Base-by-base conservation (phyloP, 2,329 filamentous ascomycete species). In the Mycogone perniciosa region DNA sequence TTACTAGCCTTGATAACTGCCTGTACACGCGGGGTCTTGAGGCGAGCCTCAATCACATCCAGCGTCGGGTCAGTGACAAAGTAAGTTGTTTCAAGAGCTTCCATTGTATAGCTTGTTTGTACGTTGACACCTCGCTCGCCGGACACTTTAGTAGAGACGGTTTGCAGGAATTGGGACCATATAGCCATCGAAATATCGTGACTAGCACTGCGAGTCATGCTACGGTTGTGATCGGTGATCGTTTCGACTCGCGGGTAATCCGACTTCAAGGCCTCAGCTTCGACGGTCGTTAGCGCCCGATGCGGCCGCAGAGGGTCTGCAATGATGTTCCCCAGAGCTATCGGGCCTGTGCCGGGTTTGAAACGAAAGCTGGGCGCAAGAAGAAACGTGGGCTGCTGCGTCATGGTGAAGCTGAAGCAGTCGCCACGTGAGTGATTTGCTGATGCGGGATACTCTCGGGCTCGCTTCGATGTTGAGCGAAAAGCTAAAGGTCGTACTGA, bases 61-160 rank as follows among this genome's bases (percentile, higher is more conserved):
- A 45, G 31, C 6, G 31, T 7, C 6, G 43, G 43, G 20, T 45
- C 43, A 20, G 29, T 45, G 31, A 45, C 43, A 45, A 45, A 45
- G 31, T 45, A 45, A 9, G 43, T 6, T 4, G 43, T 45, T 45
- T 45, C 43, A 11, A 45, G 43, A 27, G 43, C n/a, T 7, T 26
- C 9, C 43, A 45, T 45, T 33, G 31, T 45, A 34, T 45, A 45
- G n/a, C n/a, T 26, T 33, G 13, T 45, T 33, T 45, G 43, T 20
- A 34, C 7, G 10, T 10, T 45, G 30, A 13, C 10, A 9, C 26
- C 6, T 7, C 30, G 43, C 13, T 27, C 31, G 31, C n/a, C 11
- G n/a, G 30, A 34, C 26, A 34, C 30, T 34, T 33, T 34, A 5
- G 43, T 20, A 11, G 43, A 45, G n/a, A 45, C 13, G 6, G 31